Evolutionary conservation across 495 filamentous ascomycete species (phyloP).

Genomic region (Neurospora cerealis): DNA sequence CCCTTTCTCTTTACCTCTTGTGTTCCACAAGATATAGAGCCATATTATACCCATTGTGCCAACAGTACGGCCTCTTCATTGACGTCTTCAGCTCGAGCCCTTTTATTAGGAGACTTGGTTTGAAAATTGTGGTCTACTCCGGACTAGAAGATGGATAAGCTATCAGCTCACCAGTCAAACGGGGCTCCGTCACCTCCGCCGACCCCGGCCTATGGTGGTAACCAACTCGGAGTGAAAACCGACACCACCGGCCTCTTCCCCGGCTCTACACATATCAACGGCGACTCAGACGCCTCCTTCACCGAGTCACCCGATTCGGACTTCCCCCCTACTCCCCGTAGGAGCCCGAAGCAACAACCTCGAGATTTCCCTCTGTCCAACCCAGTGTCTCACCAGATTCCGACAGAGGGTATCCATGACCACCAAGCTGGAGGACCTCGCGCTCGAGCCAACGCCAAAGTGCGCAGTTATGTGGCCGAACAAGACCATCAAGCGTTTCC

Average conservation of each 20-base stretch:
- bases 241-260: slow-evolving; percentile 5
- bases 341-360: slow-evolving; percentile 1
- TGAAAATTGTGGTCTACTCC: not conserved
- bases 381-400: slow-evolving; percentile 5
- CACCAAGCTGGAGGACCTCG: slow-evolving; percentile 23
- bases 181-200: slow-evolving; percentile 17
- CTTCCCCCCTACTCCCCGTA: not conserved
- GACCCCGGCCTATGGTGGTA: slow-evolving; percentile 9
- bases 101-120: not conserved
- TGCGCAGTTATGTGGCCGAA: slow-evolving; percentile 34
- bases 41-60: not conserved
- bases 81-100: not conserved
- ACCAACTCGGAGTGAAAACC: not conserved
- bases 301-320: slow-evolving; percentile 6
- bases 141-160: not conserved
- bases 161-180: slow-evolving; percentile 3
- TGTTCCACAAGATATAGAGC: not conserved
- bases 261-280: not conserved
- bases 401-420: slow-evolving; percentile 11
- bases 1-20: not conserved
- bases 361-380: not conserved
- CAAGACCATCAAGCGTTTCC: slow-evolving; percentile 31
- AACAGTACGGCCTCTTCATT: not conserved
- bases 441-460: slow-evolving; percentile 24
- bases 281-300: not conserved